These are phyloP conservation scores for Moesziomyces sp. DNA, from an alignment of 1,284 basidiomycete genomes.

Conservation along the genomic window DNA sequence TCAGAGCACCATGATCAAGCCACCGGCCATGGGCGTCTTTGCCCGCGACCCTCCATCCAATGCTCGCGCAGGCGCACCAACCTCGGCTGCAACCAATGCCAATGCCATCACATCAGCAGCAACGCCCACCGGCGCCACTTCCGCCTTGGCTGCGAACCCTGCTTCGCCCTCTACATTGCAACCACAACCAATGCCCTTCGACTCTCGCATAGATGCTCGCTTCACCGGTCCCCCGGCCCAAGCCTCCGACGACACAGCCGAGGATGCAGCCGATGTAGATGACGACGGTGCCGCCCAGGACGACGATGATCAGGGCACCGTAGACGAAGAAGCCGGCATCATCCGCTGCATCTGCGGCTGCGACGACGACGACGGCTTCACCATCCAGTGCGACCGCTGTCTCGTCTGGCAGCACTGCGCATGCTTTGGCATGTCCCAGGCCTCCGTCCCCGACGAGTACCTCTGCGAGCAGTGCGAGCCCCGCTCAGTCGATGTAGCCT, in stretches of 20 bases:
- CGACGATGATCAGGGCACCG: conserved; percentile 57
- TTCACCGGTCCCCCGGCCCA: background rate
- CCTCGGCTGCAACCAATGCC: background rate
- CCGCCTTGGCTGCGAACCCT: background rate
- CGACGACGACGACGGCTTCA: conserved; percentile 86
- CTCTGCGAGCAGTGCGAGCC: conserved; percentile 69
- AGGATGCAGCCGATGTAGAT: conserved; percentile 20
- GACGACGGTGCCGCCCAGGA: conserved; percentile 33
- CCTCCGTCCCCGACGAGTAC: conserved; percentile 76
- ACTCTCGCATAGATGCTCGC: background rate
- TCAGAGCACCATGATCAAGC: conserved; percentile 33
- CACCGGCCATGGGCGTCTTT: conserved; percentile 50
- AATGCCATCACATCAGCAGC: too few relatives aligned
- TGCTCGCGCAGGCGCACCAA: conserved; percentile 7
- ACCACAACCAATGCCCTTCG: conserved; percentile 1
- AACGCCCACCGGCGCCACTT: background rate
- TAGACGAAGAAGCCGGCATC: conserved; percentile 59
- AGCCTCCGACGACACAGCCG: conserved; percentile 9
- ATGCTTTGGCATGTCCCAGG: conserved; percentile 75
- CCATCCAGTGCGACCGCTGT: conserved; percentile 89
- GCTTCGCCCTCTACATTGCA: background rate
- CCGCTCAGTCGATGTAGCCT: conserved; percentile 59
- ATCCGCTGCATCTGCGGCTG: conserved; percentile 76
- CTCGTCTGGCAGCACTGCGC: conserved; percentile 89
- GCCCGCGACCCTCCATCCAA: conserved; percentile 37